Percentiles rank a stretch among this genome's conserved stretches.
These are phyloP conservation scores for Talaromyces marneffei DNA, from an alignment of 2,329 filamentous ascomycete genomes.

Conservation along the genomic window DNA sequence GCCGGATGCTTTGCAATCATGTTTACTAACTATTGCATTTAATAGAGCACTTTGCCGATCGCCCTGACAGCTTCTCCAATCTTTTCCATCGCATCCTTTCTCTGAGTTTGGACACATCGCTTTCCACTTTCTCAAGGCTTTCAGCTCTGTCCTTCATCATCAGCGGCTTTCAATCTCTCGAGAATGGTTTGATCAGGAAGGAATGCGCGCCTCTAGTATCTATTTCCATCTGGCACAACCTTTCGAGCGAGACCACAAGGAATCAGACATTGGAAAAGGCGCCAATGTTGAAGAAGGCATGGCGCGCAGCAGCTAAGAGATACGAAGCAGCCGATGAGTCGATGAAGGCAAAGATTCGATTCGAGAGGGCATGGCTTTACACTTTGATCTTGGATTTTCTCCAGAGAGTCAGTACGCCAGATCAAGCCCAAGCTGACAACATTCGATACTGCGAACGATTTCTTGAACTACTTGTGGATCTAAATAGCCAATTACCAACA, in stretches of 20 bases:
- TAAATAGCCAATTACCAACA: slow-evolving; percentile 90
- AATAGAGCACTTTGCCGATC: slow-evolving; percentile 67
- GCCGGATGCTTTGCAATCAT: slow-evolving; percentile 3
- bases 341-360: slow-evolving; percentile 71
- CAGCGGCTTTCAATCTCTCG: slow-evolving; percentile 86
- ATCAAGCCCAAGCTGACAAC: slow-evolving; percentile 49
- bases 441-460: slow-evolving; percentile 87
- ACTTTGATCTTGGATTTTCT: slow-evolving; percentile 79
- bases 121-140: slow-evolving; percentile 63
- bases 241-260: slow-evolving; percentile 69
- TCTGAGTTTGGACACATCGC: slow-evolving; percentile 68
- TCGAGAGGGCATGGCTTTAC: slow-evolving; percentile 92
- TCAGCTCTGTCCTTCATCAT: slow-evolving; percentile 88
- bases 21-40: neutral
- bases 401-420: slow-evolving; percentile 58
- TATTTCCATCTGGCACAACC: slow-evolving; percentile 91
- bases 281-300: slow-evolving; percentile 75
- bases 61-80: slow-evolving; percentile 74
- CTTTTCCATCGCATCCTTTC: slow-evolving; percentile 87
- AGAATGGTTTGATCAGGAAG: slow-evolving; percentile 81
- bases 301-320: slow-evolving; percentile 79
- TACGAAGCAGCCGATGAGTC: slow-evolving; percentile 80
- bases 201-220: slow-evolving; percentile 94
- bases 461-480: slow-evolving; percentile 79
- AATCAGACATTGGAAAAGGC: slow-evolving; percentile 67